Conservation (phyloP, 2,329 filamentous ascomycete genomes). For the Xylariaceae sp. region DNA sequence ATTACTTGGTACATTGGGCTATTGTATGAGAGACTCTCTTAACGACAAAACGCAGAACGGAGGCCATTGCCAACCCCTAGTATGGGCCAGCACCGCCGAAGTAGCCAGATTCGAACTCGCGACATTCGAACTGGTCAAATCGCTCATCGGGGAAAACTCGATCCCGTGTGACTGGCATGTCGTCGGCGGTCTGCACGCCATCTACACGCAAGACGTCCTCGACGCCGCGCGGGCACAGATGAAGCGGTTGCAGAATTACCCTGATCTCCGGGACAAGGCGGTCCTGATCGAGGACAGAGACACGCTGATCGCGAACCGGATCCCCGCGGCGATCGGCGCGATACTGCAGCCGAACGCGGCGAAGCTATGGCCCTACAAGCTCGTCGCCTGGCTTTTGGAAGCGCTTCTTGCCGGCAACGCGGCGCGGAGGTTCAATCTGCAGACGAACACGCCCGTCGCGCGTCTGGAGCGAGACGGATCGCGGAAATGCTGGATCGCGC, state of each 20-base stretch:
- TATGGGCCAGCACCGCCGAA: conserved; percentile 55
- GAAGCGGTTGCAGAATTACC: conserved; percentile 44
- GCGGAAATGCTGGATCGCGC: conserved; percentile 49
- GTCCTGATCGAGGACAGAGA: conserved; percentile 35
- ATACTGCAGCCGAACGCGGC: conserved; percentile 61
- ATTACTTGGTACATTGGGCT: no score
- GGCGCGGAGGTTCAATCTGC: conserved; percentile 54
- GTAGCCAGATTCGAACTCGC: conserved; percentile 67
- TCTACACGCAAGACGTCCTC: conserved; percentile 53
- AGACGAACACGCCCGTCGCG: conserved; percentile 65
- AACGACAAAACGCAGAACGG: conserved; percentile 45
- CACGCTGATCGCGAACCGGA: conserved; percentile 46
- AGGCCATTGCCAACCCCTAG: conserved; percentile 68
- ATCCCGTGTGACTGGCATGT: conserved; percentile 66
- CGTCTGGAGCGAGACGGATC: conserved; percentile 31
- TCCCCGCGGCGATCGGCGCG: conserved; percentile 55
- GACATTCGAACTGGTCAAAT: conserved; percentile 57
- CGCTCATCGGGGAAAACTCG: conserved; percentile 49
- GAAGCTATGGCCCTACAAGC: conserved; percentile 77
- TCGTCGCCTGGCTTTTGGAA: conserved; percentile 67
- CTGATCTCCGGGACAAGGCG: conserved; percentile 50
- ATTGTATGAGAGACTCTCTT: no score
- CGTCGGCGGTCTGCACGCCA: conserved; percentile 58
- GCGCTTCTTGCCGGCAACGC: conserved; percentile 39
- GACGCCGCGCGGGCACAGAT: conserved; percentile 47